Conservation (phyloP, 108 stramenopile genomes). For the Fragilariopsis cylindrus region DNA sequence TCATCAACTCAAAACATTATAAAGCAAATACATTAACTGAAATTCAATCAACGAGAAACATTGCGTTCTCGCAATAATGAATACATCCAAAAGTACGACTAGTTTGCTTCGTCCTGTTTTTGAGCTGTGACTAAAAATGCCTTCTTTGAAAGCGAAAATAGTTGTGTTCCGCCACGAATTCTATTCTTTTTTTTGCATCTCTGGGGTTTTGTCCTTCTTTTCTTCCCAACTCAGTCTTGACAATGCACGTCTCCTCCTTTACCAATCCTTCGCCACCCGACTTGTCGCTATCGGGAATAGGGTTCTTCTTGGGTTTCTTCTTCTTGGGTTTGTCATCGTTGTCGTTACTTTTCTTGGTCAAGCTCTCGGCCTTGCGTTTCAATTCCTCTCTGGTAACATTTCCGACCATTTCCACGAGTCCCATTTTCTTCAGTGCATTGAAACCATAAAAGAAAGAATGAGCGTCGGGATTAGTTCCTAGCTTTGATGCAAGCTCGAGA, state of each 20-base stretch:
- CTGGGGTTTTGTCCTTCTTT: neutral
- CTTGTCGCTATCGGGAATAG: neutral
- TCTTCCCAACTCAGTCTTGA: neutral
- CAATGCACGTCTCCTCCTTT: neutral
- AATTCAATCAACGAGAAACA: too few species aligned
- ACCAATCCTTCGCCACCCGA: neutral
- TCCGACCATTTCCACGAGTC: neutral
- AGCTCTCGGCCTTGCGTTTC: neutral
- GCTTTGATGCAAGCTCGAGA: neutral
- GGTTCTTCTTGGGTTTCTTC: neutral
- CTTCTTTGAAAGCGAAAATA: neutral
- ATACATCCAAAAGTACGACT: too few species aligned
- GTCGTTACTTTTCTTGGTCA: neutral
- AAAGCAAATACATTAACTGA: too few species aligned
- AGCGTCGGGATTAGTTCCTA: neutral
- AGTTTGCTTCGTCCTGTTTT: too few species aligned
- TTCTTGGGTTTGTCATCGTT: conserved; percentile 9
- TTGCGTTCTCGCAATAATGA: too few species aligned
- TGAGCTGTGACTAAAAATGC: neutral
- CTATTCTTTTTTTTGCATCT: too few species aligned
- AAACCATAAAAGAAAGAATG: conserved; percentile 4
- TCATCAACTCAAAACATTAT: neutral
- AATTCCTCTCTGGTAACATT: neutral
- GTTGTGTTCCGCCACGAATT: neutral
- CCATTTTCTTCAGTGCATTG: neutral